Evolutionary conservation across 768 basidiomycete genomes (phyloP).

Genomic region (Thelephora ganbajun): DNA sequence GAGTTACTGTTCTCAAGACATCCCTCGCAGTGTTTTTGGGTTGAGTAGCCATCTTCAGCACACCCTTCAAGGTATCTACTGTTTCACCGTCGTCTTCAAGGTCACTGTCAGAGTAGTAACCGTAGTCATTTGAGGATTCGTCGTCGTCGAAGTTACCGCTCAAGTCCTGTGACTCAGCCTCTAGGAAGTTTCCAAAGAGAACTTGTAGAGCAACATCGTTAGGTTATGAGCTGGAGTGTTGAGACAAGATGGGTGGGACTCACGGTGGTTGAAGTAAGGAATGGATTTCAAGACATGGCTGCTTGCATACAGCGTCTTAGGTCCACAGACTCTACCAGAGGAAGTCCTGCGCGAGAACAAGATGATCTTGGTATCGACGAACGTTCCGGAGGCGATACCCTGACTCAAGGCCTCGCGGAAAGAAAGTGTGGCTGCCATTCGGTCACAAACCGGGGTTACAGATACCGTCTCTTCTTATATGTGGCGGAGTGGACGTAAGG

Average conservation of each 20-base stretch:
- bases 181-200: not conserved
- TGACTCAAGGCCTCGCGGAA: conserved; percentile 6
- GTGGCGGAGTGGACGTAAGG: too few species aligned
- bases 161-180: not conserved
- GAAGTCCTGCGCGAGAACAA: conserved; percentile 5
- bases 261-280: not conserved
- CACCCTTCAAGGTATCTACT: not conserved
- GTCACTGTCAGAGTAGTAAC: not conserved
- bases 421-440: not conserved
- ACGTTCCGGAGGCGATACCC: conserved; percentile 14
- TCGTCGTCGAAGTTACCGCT: too few species aligned
- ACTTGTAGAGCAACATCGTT: too few species aligned
- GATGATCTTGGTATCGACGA: conserved; percentile 7
- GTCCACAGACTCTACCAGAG: not conserved
- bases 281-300: not conserved
- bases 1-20: too few species aligned
- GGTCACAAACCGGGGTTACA: too few species aligned
- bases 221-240: too few species aligned
- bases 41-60: too few species aligned
- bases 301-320: not conserved
- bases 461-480: too few species aligned
- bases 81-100: not conserved
- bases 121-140: too few species aligned
- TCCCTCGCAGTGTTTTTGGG: too few species aligned
- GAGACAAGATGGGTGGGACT: not conserved